phyloP scores from a whole-genome alignment of 805 yeast genomes.

The Helenozyma rhizophorensis region DNA sequence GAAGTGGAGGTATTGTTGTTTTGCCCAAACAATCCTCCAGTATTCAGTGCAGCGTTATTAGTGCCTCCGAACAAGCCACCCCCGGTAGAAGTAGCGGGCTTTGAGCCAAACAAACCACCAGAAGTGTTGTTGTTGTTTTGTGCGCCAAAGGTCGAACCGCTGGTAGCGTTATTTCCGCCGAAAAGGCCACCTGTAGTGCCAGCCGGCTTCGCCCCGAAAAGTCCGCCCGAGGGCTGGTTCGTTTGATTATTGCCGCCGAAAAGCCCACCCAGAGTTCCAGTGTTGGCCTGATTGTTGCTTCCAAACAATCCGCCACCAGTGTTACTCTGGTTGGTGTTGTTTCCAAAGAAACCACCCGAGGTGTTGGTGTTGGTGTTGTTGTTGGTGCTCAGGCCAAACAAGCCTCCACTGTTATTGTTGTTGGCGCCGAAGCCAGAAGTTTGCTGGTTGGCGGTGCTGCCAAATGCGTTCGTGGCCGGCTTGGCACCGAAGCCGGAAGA shows the following conservation, averaged over 20 bases:
- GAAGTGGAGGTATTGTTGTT: slow-evolving; percentile 8
- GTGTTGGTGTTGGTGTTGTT: slow-evolving; percentile 9
- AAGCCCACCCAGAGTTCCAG: slow-evolving; percentile 12
- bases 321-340: slow-evolving; percentile 8
- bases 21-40: slow-evolving; percentile 37
- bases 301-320: slow-evolving; percentile 31
- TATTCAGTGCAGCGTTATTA: slow-evolving; percentile 5
- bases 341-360: slow-evolving; percentile 10
- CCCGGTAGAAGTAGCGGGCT: slow-evolving; percentile 16
- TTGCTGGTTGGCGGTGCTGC: slow-evolving; percentile 2
- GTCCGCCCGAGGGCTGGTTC: slow-evolving; percentile 18
- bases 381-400: slow-evolving; percentile 13
- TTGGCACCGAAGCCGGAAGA: slow-evolving; percentile 28
- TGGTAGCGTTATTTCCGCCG: slow-evolving; percentile 10
- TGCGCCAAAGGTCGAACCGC: slow-evolving; percentile 12
- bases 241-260: slow-evolving; percentile 6
- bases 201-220: slow-evolving; percentile 32
- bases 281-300: slow-evolving; percentile 9
- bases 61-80: slow-evolving; percentile 19
- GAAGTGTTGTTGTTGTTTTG: slow-evolving; percentile 17
- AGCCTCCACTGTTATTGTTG: slow-evolving; percentile 18
- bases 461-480: slow-evolving; percentile 13
- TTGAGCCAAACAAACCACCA: slow-evolving; percentile 31
- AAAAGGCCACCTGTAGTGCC: slow-evolving; percentile 11
- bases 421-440: slow-evolving; percentile 5